Evolutionary conservation across 495 filamentous ascomycete species (phyloP).

Genomic region (Aspergillus wentii): DNA sequence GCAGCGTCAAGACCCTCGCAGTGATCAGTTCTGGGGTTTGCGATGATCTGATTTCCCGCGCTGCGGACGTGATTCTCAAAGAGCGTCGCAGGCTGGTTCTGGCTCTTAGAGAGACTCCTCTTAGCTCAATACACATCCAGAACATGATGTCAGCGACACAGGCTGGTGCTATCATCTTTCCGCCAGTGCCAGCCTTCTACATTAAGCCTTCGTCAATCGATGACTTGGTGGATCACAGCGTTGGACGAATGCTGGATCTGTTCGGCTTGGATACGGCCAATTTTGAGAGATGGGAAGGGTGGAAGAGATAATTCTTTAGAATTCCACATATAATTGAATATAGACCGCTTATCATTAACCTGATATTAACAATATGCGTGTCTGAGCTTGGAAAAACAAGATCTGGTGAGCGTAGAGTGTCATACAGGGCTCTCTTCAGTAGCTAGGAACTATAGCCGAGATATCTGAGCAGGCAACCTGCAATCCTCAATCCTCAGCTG

Average conservation of each 20-base stretch:
- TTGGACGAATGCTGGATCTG: constrained; percentile 22
- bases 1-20: constrained; percentile 38
- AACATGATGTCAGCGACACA: constrained; percentile 20
- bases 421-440: too few relatives aligned
- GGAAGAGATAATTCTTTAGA: too few relatives aligned
- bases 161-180: constrained; percentile 19
- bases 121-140: constrained; percentile 22
- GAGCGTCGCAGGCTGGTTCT: constrained; percentile 21
- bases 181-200: constrained; percentile 23
- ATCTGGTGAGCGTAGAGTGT: too few relatives aligned
- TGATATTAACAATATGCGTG: too few relatives aligned
- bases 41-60: constrained; percentile 23
- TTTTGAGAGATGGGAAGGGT: constrained; percentile 18
- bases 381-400: too few relatives aligned
- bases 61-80: constrained; percentile 27
- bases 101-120: constrained; percentile 19
- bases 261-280: constrained; percentile 20
- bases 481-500: too few relatives aligned
- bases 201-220: constrained; percentile 13
- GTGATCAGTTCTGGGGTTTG: constrained; percentile 17
- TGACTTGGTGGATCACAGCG: constrained; percentile 21
- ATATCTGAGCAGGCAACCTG: too few relatives aligned
- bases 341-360: too few relatives aligned
- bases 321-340: too few relatives aligned
- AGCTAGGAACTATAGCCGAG: too few relatives aligned